Conservation (phyloP, 768 basidiomycete genomes). For the Amanita pallidorosea region DNA sequence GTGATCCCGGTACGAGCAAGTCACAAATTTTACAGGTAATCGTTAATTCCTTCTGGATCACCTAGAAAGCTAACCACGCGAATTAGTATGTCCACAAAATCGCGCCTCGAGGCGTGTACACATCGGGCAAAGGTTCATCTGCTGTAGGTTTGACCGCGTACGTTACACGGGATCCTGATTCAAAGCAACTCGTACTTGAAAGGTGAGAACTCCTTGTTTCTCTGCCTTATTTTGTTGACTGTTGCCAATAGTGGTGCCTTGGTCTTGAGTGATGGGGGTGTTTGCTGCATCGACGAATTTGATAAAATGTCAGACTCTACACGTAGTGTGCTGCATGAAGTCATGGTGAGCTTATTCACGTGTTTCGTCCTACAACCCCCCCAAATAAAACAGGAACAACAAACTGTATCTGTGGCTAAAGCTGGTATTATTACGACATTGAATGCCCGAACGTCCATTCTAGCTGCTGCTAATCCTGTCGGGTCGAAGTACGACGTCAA, state of each 20-base stretch:
- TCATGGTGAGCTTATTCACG: slow-evolving; percentile 53
- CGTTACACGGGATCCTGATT: slow-evolving; percentile 95
- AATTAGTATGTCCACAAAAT: slow-evolving; percentile 95
- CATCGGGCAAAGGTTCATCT: slow-evolving; percentile 96
- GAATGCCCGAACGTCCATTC: slow-evolving; percentile 95
- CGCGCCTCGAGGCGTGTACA: slow-evolving; percentile 94
- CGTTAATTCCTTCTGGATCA: background rate
- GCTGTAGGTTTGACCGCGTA: slow-evolving; percentile 99
- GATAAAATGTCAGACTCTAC: slow-evolving; percentile 99
- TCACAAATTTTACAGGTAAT: slow-evolving; percentile 86
- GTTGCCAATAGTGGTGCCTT: slow-evolving; percentile 64
- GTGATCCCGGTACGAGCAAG: slow-evolving; percentile 96
- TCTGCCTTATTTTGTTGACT: background rate
- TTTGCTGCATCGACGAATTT: slow-evolving; percentile 98
- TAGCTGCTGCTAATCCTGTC: slow-evolving; percentile 96
- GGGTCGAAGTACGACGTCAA: slow-evolving; percentile 92
- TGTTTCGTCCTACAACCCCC: background rate
- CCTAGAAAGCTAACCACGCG: background rate
- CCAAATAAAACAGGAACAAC: slow-evolving; percentile 68
- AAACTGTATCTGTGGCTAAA: slow-evolving; percentile 98
- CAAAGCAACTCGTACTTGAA: slow-evolving; percentile 95
- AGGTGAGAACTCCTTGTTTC: slow-evolving; percentile 39
- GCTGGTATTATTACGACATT: slow-evolving; percentile 98
- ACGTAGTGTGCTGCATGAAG: slow-evolving; percentile 96
- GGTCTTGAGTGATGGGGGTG: slow-evolving; percentile 90